A percentile compares a stretch with the other conserved stretches of the same genome.
These are phyloP conservation scores for Andrographis paniculata DNA, from an alignment of 305 asterid genomes.

Conservation along the genomic window DNA sequence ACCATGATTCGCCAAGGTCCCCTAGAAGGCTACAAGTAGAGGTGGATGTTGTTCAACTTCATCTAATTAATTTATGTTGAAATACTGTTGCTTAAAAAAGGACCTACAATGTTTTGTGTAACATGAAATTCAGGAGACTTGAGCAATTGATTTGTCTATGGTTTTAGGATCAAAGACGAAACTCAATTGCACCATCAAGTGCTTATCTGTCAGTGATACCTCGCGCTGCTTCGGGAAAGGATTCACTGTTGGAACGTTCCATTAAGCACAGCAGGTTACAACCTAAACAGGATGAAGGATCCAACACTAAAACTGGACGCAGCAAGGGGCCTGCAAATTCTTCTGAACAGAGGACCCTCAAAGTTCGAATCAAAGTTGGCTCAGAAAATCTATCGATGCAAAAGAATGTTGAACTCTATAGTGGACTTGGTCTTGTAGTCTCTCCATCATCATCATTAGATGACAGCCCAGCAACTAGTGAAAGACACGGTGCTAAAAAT, in stretches of 20 bases:
- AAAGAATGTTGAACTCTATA: slow-evolving; percentile 78
- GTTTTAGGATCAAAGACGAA: slow-evolving; percentile 61
- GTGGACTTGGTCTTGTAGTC: slow-evolving; percentile 90
- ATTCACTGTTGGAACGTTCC: slow-evolving; percentile 27
- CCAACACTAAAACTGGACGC: slow-evolving; percentile 37
- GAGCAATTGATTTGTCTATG: slow-evolving; percentile 28
- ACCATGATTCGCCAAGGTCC: slow-evolving; percentile 35
- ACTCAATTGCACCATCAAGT: slow-evolving; percentile 42
- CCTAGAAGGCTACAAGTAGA: slow-evolving; percentile 45
- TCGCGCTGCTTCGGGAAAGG: slow-evolving; percentile 39
- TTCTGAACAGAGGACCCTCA: slow-evolving; percentile 22
- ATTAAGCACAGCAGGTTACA: slow-evolving; percentile 30
- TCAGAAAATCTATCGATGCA: slow-evolving; percentile 52
- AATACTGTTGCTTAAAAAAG: not conserved
- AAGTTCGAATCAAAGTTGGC: slow-evolving; percentile 79
- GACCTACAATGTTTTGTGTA: slow-evolving; percentile 15
- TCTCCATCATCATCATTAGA: slow-evolving; percentile 87
- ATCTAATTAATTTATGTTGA: not conserved
- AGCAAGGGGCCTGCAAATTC: slow-evolving; percentile 32
- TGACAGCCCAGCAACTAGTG: slow-evolving; percentile 54
- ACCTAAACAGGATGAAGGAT: slow-evolving; percentile 38
- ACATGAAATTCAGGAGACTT: slow-evolving; percentile 29
- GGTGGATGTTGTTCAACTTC: slow-evolving; percentile 39
- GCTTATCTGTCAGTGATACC: slow-evolving; percentile 44
- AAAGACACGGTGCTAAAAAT: slow-evolving; percentile 35